Base-by-base conservation (phyloP, 768 basidiomycete genomes). In the Dioszegia crocea region DNA sequence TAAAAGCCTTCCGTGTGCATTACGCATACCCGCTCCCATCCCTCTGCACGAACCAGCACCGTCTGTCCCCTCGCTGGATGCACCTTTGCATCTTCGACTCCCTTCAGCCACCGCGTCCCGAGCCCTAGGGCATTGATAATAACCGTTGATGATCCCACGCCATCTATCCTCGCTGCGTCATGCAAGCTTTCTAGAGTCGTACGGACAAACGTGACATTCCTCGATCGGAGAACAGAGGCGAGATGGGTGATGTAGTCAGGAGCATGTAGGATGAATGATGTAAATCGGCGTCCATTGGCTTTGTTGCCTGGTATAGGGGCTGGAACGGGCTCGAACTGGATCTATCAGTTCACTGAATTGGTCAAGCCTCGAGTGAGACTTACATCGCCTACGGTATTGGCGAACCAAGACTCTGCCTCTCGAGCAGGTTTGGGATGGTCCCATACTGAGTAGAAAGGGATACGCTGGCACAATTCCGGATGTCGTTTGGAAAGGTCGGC, bases 41-140 rank as follows among this genome's bases (percentile, higher is more conserved):
- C 51, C 31, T 23, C 21, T 10, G 88, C 88, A 38, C 83, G 76
- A n/a, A 93, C 80, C 17, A 92, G 74, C 9, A 92, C 85, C 0
- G 89, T 86, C 77, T 94, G 92, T 8, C 91, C 91, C 41, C 90
- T 81, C 62, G 91, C 83, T 0, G 91, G 89, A 70, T 83, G 84
- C 23, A 91, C 78, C 23, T 78, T 79, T 57, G 80, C 80, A 74
- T 96, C 92, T 68, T 91, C 85, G 2, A 93, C 84, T 3, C 91
- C 91, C 12, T 88, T 83, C 43, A 94, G 80, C 30, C 84, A 84
- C 51, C 83, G 81, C 10, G 90, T 84, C 2, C 84, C 85, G 8
- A 86, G 78, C 9, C 81, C 81, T 0, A 82, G 79, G 3, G 84
- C 84, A 55, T 86, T 86, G 57, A 86, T 74, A 14, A 86, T 76